A percentile compares a stretch with the other conserved stretches of the same genome.
Evolutionary conservation across 352 stramenopile genomes (phyloP).

Genomic region (Thalassiosira ordinaria): DNA sequence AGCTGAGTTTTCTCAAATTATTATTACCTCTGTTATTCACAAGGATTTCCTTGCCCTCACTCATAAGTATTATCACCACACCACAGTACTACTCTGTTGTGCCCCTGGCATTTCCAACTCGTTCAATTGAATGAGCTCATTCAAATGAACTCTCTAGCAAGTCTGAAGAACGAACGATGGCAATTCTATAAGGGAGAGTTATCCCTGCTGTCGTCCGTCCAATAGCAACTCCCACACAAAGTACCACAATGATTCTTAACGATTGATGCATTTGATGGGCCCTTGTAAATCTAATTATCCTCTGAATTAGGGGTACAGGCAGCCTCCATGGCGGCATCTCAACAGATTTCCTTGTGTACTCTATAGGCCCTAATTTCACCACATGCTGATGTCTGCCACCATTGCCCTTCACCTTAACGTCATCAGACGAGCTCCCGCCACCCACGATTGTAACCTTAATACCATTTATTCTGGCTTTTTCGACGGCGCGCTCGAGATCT

Average conservation of each 20-base stretch:
- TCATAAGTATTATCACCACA: no score
- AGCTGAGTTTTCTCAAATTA: no score
- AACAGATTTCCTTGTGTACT: slow-evolving; percentile 1
- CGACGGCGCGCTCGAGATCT: slow-evolving; percentile 20
- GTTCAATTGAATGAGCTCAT: no score
- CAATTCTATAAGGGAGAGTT: not conserved
- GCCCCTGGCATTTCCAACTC: no score
- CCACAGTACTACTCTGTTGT: no score
- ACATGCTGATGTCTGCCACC: slow-evolving; percentile 6
- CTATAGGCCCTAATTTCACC: slow-evolving; percentile 14
- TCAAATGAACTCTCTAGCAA: no score
- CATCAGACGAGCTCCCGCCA: slow-evolving; percentile 10
- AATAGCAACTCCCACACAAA: not conserved
- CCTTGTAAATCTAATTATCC: not conserved
- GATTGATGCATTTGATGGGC: not conserved
- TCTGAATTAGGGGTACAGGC: slow-evolving; percentile 13
- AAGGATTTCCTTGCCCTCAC: no score
- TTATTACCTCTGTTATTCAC: no score
- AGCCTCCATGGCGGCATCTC: slow-evolving; percentile 19
- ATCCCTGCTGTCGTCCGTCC: not conserved
- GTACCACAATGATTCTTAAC: not conserved
- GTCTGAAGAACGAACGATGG: not conserved
- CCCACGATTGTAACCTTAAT: slow-evolving; percentile 9
- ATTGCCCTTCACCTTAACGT: not conserved
- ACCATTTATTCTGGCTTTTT: slow-evolving; percentile 14